Percentiles rank a stretch among this genome's conserved stretches.
Evolutionary conservation across 2,329 filamentous ascomycete species (phyloP).

Genomic region (Calonectria pteridis): DNA sequence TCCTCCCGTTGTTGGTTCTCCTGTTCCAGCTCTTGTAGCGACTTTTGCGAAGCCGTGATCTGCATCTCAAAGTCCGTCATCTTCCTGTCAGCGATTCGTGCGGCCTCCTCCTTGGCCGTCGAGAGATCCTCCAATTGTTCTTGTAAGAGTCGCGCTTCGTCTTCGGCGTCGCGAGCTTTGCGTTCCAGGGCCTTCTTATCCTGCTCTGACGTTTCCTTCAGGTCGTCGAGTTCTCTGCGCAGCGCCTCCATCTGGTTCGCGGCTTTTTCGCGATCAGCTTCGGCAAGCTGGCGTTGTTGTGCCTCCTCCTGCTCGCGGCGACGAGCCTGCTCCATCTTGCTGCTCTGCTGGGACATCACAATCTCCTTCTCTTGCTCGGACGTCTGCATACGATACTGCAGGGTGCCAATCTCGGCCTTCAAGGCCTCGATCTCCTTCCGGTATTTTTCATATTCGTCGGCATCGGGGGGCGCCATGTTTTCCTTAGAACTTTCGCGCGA

Average conservation of each 20-base stretch:
- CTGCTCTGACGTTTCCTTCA: slow-evolving; percentile 62
- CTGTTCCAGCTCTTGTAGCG: slow-evolving; percentile 69
- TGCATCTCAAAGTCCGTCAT: slow-evolving; percentile 67
- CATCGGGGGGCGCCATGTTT: slow-evolving; percentile 69
- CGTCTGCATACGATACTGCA: slow-evolving; percentile 89
- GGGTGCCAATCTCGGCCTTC: slow-evolving; percentile 87
- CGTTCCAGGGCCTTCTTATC: slow-evolving; percentile 77
- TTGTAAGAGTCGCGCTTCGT: slow-evolving; percentile 78
- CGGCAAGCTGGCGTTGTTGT: slow-evolving; percentile 72
- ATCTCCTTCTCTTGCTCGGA: slow-evolving; percentile 90
- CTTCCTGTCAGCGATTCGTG: slow-evolving; percentile 70
- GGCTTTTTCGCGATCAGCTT: slow-evolving; percentile 65
- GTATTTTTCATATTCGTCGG: slow-evolving; percentile 70
- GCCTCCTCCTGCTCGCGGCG: slow-evolving; percentile 89
- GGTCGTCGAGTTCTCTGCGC: slow-evolving; percentile 63
- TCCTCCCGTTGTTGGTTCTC: slow-evolving; percentile 69
- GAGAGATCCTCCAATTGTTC: slow-evolving; percentile 85
- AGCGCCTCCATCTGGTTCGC: slow-evolving; percentile 63
- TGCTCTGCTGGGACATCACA: slow-evolving; percentile 80
- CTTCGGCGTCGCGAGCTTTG: slow-evolving; percentile 77
- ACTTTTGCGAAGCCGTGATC: slow-evolving; percentile 59
- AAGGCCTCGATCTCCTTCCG: slow-evolving; percentile 78
- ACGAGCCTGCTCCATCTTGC: slow-evolving; percentile 84
- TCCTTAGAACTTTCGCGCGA: slow-evolving; percentile 71
- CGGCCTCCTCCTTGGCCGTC: slow-evolving; percentile 75